Conservation (phyloP, 1,284 basidiomycete species). For the Leccinum pachyderme region DNA sequence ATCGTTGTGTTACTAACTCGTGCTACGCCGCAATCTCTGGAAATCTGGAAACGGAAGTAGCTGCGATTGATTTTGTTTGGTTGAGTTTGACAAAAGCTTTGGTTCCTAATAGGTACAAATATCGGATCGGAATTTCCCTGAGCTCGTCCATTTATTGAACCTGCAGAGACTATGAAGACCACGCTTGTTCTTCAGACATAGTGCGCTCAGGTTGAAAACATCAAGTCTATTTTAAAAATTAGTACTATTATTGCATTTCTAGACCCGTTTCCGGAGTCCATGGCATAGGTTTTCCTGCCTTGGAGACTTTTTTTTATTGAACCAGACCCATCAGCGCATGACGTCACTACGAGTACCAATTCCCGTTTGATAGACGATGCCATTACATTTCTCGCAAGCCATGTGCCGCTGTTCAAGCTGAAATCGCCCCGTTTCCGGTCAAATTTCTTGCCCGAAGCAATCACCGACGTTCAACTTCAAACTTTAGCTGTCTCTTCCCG, state of each 20-base stretch:
- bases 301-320: not conserved
- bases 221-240: too few relatives aligned
- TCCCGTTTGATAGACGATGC: not conserved
- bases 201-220: not conserved
- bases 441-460: not conserved
- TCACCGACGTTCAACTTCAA: not conserved
- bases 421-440: not conserved
- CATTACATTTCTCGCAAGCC: not conserved
- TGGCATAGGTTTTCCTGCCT: not conserved
- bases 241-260: too few relatives aligned
- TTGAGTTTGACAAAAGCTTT: conserved; percentile 25
- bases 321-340: not conserved
- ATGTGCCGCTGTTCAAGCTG: not conserved
- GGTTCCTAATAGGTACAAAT: conserved; percentile 29
- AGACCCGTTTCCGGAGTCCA: not conserved
- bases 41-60: conserved; percentile 5
- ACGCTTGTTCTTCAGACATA: not conserved
- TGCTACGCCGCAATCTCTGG: conserved; percentile 17
- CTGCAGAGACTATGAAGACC: not conserved
- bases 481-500: not conserved
- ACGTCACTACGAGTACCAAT: not conserved
- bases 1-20: conserved; percentile 40
- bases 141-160: not conserved
- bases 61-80: conserved; percentile 26
- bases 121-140: conserved; percentile 4